Evolutionary conservation across 345 rosid genomes (phyloP), one percentile per base, ranked within the genome.

Genomic region (Abelmoschus esculentus): DNA sequence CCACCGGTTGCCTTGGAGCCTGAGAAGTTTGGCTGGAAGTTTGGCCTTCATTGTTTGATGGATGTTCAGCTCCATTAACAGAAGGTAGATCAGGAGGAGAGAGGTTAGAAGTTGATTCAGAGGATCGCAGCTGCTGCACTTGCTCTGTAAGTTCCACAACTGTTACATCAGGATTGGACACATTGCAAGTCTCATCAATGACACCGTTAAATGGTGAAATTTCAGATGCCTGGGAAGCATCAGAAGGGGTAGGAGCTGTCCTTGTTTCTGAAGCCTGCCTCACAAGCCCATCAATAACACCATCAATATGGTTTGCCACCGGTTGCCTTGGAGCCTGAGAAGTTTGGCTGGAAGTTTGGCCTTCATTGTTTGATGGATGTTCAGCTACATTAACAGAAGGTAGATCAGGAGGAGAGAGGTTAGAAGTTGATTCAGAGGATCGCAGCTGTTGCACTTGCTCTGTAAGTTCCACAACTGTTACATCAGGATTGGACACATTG

Each of bases 301-400:
- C 32, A 31, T 31, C 74, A 3, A 31, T 34, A 69, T 15, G 70
- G 76, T 71, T 38, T 56, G 61, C 80, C 19, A 50, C 61, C 7
- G 31, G 32, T 70, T 53, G 57, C 11, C 18, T 49, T 38, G 80
- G 66, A 57, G 66, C 66, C 71, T 57, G 72, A 47, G 70, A 46
- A 59, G 14, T 18, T 14, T 67, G 67, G 29, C 3, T 52, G 49
- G 63, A 15, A 6, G 26, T 67, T 57, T 46, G 60, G 52, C 69
- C 53, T 15, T 54, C 82, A 70, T 8, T 59, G n/a, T 46, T 46
- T 65, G 61, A 70, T 19, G 32, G 79, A 67, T 31, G 69, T 73
- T 59, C 80, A 15, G 32, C 28, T 67, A 68, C 73, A 70, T 71
- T 31, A 54, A 57, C 68, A 17, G 74, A 77, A 62, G 76, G 72